phyloP scores from a whole-genome alignment of 805 yeast species.

The Dipodascus albidus region DNA sequence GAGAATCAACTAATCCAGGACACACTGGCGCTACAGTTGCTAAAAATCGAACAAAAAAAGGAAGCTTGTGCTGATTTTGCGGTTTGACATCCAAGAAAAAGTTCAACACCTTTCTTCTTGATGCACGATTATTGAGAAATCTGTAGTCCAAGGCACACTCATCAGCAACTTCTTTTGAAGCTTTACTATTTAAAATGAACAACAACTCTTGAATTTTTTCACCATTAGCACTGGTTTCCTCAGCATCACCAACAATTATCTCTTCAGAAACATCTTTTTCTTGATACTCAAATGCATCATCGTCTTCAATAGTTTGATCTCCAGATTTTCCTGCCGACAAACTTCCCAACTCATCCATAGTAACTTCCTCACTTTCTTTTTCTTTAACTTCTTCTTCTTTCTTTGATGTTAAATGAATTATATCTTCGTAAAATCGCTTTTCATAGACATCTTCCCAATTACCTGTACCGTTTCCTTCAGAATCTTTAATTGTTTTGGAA shows the following conservation, averaged over 20 bases:
- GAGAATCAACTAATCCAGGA: slow-evolving; percentile 39
- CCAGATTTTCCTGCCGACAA: slow-evolving; percentile 4
- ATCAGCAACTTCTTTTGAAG: slow-evolving; percentile 21
- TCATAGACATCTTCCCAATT: slow-evolving; percentile 60
- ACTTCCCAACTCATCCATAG: slow-evolving; percentile 16
- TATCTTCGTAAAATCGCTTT: slow-evolving; percentile 59
- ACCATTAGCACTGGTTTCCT: slow-evolving; percentile 6
- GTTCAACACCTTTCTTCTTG: slow-evolving; percentile 46
- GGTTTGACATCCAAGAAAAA: slow-evolving; percentile 39
- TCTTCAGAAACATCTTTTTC: slow-evolving; percentile 35
- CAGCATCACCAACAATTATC: slow-evolving; percentile 25
- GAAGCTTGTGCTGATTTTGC: slow-evolving; percentile 25
- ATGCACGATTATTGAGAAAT: slow-evolving; percentile 56
- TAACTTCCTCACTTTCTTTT: slow-evolving; percentile 11
- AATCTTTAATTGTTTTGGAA: slow-evolving; percentile 19
- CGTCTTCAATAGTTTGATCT: slow-evolving; percentile 14
- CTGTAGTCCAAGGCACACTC: slow-evolving; percentile 23
- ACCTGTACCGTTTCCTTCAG: slow-evolving; percentile 12
- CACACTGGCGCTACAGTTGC: slow-evolving; percentile 43
- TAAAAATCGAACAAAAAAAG: slow-evolving; percentile 53
- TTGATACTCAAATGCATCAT: slow-evolving; percentile 33
- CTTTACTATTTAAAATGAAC: slow-evolving; percentile 8
- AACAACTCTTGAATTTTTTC: slow-evolving; percentile 9
- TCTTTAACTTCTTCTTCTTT: slow-evolving; percentile 5
- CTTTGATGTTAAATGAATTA: slow-evolving; percentile 41